A percentile compares a stretch with the other conserved stretches of the same genome.
These are phyloP conservation scores for Geotrichum histeridarum DNA, from an alignment of 1,139 yeast genomes.

Conservation along the genomic window DNA sequence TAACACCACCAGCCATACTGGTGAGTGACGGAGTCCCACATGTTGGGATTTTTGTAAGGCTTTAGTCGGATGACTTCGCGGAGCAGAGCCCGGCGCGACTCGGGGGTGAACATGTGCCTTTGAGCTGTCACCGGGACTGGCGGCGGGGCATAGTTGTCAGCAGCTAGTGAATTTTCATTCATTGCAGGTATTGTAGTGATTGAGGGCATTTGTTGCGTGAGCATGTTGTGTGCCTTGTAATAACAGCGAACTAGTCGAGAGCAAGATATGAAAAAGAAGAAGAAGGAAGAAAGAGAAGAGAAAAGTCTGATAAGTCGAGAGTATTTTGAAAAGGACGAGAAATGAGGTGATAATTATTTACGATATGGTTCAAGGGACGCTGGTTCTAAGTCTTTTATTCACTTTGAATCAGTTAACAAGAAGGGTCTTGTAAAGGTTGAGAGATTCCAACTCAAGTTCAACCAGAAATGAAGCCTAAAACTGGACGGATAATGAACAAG, in stretches of 20 bases:
- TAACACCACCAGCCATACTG: slow-evolving; percentile 21
- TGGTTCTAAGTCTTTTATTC: too few species aligned
- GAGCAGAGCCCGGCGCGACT: slow-evolving; percentile 16
- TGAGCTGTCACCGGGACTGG: slow-evolving; percentile 19
- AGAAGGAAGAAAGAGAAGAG: not conserved
- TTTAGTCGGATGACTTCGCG: slow-evolving; percentile 15
- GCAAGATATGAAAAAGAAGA: slow-evolving; percentile 23
- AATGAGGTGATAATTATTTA: not conserved
- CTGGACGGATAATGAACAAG: too few species aligned
- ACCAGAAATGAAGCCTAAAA: too few species aligned
- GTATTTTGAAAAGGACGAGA: not conserved
- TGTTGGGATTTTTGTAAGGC: slow-evolving; percentile 16
- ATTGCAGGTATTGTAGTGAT: too few species aligned
- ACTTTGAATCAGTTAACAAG: too few species aligned
- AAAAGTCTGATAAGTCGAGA: not conserved
- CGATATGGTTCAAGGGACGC: slow-evolving; percentile 6
- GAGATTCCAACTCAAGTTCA: too few species aligned
- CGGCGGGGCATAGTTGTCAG: slow-evolving; percentile 8
- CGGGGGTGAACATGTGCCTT: slow-evolving; percentile 18
- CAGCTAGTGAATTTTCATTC: too few species aligned
- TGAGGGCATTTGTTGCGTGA: not conserved
- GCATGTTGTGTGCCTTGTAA: not conserved
- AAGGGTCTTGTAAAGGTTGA: too few species aligned
- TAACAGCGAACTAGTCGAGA: slow-evolving; percentile 23
- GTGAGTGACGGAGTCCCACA: slow-evolving; percentile 21